Evolutionary conservation across 345 rosid genomes (phyloP).

Genomic region (Hibiscus syriacus): DNA sequence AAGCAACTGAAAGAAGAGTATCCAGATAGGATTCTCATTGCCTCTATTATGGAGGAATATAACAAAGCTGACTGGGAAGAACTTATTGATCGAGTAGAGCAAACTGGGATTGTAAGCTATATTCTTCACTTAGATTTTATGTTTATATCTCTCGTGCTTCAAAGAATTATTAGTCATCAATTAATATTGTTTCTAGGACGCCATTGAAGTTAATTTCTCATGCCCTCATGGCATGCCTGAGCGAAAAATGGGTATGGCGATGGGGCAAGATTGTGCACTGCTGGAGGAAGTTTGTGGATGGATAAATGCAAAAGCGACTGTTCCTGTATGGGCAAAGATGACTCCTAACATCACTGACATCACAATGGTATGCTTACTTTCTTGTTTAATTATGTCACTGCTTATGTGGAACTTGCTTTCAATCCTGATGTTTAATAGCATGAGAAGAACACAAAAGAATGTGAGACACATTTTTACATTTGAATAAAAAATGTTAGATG

Average conservation of each 20-base stretch:
- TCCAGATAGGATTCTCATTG: conserved; percentile 88
- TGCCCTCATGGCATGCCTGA: conserved; percentile 99
- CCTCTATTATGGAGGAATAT: conserved; percentile 97
- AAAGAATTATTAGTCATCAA: neutral
- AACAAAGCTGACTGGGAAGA: conserved; percentile 90
- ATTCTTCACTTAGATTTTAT: neutral
- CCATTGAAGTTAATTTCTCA: conserved; percentile 87
- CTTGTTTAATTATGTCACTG: neutral
- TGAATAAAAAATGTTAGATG: neutral
- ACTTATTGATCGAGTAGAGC: conserved; percentile 89
- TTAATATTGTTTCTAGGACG: conserved; percentile 46
- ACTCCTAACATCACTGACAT: conserved; percentile 98
- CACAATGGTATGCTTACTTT: conserved; percentile 44
- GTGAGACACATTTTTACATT: too few species aligned
- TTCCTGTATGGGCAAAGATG: conserved; percentile 99
- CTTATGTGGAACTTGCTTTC: neutral
- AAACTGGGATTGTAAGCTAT: conserved; percentile 81
- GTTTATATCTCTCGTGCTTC: neutral
- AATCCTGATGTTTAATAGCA: neutral
- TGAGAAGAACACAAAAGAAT: neutral
- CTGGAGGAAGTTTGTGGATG: conserved; percentile 90
- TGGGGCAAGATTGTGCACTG: conserved; percentile 83
- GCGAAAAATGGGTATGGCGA: conserved; percentile 98
- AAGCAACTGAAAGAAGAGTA: conserved; percentile 70
- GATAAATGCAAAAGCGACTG: conserved; percentile 91